Percentiles rank a stretch among this genome's conserved stretches.
phyloP scores from a whole-genome alignment of 495 filamentous ascomycete genomes.

The Penicillium manginii region DNA sequence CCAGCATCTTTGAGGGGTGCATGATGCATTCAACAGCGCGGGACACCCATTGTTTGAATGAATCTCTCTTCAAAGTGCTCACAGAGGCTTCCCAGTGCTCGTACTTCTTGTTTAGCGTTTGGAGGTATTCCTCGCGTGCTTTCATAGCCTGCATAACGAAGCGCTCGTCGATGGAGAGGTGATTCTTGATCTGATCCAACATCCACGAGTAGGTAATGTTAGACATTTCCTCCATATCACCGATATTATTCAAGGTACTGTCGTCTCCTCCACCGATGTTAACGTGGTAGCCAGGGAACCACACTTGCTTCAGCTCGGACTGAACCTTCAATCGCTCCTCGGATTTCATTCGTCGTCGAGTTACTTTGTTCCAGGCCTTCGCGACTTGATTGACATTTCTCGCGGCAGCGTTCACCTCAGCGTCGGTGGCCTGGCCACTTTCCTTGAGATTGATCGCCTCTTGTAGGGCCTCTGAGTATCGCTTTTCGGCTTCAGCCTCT shows the following conservation, averaged over 20 bases:
- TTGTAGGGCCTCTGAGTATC: conserved; percentile 8
- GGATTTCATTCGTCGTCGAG: conserved; percentile 9
- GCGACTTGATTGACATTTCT: conserved; percentile 12
- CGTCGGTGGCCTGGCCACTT: conserved; percentile 14
- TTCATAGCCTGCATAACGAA: conserved; percentile 12
- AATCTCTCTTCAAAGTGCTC: neutral
- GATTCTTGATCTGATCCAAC: conserved; percentile 15
- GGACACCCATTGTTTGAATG: conserved; percentile 10
- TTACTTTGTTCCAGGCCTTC: conserved; percentile 13
- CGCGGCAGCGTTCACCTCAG: conserved; percentile 18
- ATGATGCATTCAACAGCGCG: neutral
- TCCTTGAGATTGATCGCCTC: conserved; percentile 14
- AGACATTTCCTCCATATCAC: conserved; percentile 2
- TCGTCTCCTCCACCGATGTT: conserved; percentile 40
- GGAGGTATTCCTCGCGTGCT: conserved; percentile 11
- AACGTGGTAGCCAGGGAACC: conserved; percentile 47
- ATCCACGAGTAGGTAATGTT: conserved; percentile 2
- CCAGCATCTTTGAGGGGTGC: neutral
- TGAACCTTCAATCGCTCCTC: conserved; percentile 14
- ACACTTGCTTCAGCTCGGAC: conserved; percentile 18
- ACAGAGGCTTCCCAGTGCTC: conserved; percentile 1
- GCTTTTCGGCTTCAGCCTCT: conserved; percentile 2
- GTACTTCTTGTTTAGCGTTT: conserved; percentile 8
- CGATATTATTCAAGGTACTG: neutral
- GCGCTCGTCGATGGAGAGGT: conserved; percentile 20